Base-by-base conservation (phyloP, 768 basidiomycete species). In the Strobilomyces echinocephalus region DNA sequence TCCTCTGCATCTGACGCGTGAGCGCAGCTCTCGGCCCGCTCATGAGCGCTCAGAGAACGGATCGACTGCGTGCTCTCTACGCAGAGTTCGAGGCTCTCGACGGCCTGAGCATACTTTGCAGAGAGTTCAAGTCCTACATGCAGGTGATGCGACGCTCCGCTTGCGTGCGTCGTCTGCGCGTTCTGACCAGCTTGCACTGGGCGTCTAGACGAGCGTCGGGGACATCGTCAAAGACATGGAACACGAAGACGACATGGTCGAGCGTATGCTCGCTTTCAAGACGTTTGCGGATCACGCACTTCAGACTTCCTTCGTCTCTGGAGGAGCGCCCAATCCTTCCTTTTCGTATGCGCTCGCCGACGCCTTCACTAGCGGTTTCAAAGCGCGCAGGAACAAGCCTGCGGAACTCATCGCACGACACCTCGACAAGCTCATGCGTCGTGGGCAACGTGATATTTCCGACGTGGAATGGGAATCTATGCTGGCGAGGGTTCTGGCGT, bases 391-490 rank as follows among this genome's bases (percentile, higher is more conserved):
- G 28, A 85, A 83, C 63, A 93, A 90, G 63, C 91, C 92, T 8
- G 92, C 94, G 0, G 93, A 95, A 70, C 85, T 93, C 82, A 87
- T 95, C 50, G 97, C 97, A 15, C 92, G 89, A 65, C 82, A 92
- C 67, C 75, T 98, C 45, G 95, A 98, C 69, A 79, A 77, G 45
- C 81, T 86, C 20, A 88, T 98, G 87, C 81, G 94, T 42, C 83
- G 81, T 53, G 95, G 95, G 0, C 92, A 95, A 67, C 84, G 85
- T 33, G 76, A 79, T 10, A 72, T 77, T 49, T 79, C 77, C 30
- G 87, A 92, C 53, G 71, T 66, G 14, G 79, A 78, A 31, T 93
- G 89, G 68, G 79, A 83, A 46, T 68, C 70, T 2, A 65, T 80
- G 50, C 72, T 97, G 53, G 83, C 90, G 52, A 77, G 73, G 8